Evolutionary conservation across 2,329 filamentous ascomycete species (phyloP).

Genomic region (Anisogramma anomala): DNA sequence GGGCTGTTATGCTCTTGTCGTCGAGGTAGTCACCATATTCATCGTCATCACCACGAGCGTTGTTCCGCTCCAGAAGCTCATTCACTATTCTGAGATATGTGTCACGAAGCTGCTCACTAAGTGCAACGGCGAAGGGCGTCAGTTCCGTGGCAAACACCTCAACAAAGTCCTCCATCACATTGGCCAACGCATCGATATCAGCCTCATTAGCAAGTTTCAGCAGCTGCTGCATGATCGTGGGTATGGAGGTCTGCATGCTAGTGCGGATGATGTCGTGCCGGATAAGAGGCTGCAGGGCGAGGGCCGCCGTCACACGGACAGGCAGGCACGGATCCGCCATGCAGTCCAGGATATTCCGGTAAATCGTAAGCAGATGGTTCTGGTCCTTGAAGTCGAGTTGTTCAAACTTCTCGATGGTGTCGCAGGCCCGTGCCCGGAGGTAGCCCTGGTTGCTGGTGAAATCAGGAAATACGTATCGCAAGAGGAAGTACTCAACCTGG

Average conservation of each 20-base stretch:
- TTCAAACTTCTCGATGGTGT: conserved; percentile 97
- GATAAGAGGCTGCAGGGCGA: conserved; percentile 90
- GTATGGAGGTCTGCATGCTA: conserved; percentile 96
- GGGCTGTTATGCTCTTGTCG: conserved; percentile 95
- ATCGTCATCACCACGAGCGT: conserved; percentile 61
- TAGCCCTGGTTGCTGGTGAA: conserved; percentile 89
- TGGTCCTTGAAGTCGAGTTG: conserved; percentile 93
- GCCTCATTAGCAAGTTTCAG: conserved; percentile 96
- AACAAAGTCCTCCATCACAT: conserved; percentile 99
- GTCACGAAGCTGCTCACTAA: conserved; percentile 90
- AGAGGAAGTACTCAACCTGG: conserved; percentile 96
- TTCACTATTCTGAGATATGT: conserved; percentile 91
- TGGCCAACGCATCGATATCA: conserved; percentile 91
- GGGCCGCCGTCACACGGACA: conserved; percentile 83
- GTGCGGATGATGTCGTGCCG: conserved; percentile 86
- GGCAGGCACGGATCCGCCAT: conserved; percentile 93
- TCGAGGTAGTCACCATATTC: conserved; percentile 84
- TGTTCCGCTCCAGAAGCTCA: conserved; percentile 81
- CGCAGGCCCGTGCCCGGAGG: conserved; percentile 86
- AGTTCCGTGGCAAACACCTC: conserved; percentile 96
- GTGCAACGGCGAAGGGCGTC: conserved; percentile 89
- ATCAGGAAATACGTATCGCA: conserved; percentile 95
- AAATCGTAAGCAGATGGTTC: conserved; percentile 91
- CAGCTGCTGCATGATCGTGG: conserved; percentile 98
- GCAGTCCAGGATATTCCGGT: conserved; percentile 90